Evolutionary conservation across 2,329 filamentous ascomycete genomes (phyloP), one percentile per base, ranked within the genome.

Genomic region (Xylariaceae sp.): DNA sequence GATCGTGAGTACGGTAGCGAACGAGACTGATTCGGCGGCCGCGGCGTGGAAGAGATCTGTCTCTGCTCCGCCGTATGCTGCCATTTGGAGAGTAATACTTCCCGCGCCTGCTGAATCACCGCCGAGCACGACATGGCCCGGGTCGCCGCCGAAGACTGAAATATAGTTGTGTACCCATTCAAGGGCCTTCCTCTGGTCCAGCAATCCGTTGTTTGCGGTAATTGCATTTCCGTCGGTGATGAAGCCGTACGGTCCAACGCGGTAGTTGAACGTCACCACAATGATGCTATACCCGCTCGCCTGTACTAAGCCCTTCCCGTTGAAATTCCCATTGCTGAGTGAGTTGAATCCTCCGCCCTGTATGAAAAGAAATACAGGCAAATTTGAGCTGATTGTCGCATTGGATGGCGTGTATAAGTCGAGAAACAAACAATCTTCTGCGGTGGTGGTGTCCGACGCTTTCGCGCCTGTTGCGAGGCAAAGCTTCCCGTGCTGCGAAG

Each of bases 181-280:
- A 11, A 91, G 68, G 0, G 81, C 84, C 64, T 86, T 85, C 50
- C 84, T 74, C 68, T 89, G 86, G 66, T 91, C 87, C 35, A 80
- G 79, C 1, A 91, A 72, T 1, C 88, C 88, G 61, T 84, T 84
- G 67, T 91, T 91, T 37, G 84, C 66, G 54, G 77, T 80, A 2
- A 80, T 78, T 60, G 60, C 64, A 61, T 86, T 78, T 12, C 78
- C 71, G 53, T 82, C 75, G 1, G 81, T 80, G 9, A 91, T 74
- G 65, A 91, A 91, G 0, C 88, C 88, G 61, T 84, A 90, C 0
- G 81, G 78, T 0, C 87, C 87, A 8, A 91, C 86, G 4, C 88
- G 83, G 66, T 91, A 91, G 70, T 90, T 91, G 70, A 89, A 79
- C 7, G 77, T 85, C 1, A 91, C 85, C 0, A 89, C 81, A 0